Evolutionary conservation across 2,329 filamentous ascomycete genomes (phyloP).

Genomic region (Diaporthe helianthi): DNA sequence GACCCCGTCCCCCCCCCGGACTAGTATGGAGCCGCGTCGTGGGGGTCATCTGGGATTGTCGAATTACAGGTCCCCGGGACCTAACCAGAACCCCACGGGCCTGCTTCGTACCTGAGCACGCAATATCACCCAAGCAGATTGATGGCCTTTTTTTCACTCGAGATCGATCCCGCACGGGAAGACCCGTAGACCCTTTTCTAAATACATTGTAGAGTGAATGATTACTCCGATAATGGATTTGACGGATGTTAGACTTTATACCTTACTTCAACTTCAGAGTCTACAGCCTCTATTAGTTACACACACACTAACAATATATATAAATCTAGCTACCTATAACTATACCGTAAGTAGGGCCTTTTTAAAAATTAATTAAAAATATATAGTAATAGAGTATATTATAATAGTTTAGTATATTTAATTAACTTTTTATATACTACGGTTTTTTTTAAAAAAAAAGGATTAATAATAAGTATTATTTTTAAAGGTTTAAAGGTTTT

Average conservation of each 20-base stretch:
- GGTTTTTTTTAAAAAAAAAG: too few relatives aligned
- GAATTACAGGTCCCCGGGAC: slow-evolving; percentile 24
- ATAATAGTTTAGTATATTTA: too few relatives aligned
- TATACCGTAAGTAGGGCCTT: too few relatives aligned
- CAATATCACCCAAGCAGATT: slow-evolving; percentile 12
- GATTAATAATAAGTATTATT: too few relatives aligned
- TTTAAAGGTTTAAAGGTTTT: too few relatives aligned
- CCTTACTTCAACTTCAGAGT: background rate
- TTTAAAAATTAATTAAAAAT: too few relatives aligned
- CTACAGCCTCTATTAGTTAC: background rate
- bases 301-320: background rate
- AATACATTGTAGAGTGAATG: background rate
- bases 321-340: background rate
- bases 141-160: slow-evolving; percentile 26
- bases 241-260: background rate
- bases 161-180: slow-evolving; percentile 24
- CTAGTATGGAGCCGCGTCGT: slow-evolving; percentile 20
- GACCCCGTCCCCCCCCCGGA: slow-evolving; percentile 25
- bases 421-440: too few relatives aligned
- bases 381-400: too few relatives aligned
- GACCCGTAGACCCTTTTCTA: slow-evolving; percentile 16
- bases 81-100: slow-evolving; percentile 32
- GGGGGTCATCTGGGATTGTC: slow-evolving; percentile 29
- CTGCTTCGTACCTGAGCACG: slow-evolving; percentile 26
- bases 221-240: background rate